These are phyloP conservation scores for Corylus americana DNA, from an alignment of 306 rosid species.

Conservation along the genomic window DNA sequence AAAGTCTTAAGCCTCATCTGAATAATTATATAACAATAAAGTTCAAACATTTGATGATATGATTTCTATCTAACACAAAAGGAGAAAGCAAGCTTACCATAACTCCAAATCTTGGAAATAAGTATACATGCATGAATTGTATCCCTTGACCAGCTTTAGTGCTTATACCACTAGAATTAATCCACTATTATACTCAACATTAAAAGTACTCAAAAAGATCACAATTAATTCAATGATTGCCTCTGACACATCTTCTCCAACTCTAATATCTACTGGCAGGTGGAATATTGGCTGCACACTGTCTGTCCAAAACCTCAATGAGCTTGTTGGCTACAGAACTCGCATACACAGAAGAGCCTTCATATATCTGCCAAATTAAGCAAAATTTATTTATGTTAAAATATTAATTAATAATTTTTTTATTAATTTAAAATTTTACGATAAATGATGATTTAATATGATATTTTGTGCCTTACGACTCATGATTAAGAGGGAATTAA, in stretches of 20 bases:
- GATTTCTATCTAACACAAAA: too few species aligned
- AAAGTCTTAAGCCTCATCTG: too few species aligned
- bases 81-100: too few species aligned
- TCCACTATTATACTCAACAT: background rate
- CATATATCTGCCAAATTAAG: constrained; percentile 49
- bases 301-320: constrained; percentile 55
- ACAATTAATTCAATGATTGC: background rate
- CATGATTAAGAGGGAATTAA: too few species aligned
- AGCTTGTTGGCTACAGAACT: constrained; percentile 61
- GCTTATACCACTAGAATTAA: background rate
- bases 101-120: too few species aligned
- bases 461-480: too few species aligned
- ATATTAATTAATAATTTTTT: background rate
- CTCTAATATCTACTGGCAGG: background rate
- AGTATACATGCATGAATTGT: too few species aligned
- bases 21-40: too few species aligned
- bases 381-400: background rate
- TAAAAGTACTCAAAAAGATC: background rate
- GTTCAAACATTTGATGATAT: too few species aligned
- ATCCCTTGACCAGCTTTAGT: too few species aligned
- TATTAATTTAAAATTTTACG: too few species aligned
- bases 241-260: background rate
- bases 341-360: constrained; percentile 62
- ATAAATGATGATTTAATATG: too few species aligned
- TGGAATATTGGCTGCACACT: constrained; percentile 34